Base-by-base conservation (phyloP, 495 filamentous ascomycete genomes). In the Daldinia decipiens region DNA sequence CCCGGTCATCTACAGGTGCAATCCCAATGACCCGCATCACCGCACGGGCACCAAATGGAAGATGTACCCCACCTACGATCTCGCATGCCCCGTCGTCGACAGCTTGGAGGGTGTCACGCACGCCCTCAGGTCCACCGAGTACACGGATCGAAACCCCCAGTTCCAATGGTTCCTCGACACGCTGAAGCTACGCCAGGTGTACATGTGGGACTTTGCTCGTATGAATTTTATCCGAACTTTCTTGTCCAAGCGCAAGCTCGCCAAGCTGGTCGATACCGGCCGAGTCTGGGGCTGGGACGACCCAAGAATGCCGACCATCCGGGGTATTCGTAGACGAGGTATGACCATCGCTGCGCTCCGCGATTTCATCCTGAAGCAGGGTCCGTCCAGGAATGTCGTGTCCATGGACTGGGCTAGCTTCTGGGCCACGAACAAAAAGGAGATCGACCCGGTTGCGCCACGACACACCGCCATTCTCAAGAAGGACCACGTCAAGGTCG, bases 171-270 rank as follows among this genome's bases (percentile, higher is more conserved):
- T 99, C 85, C 77, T 96, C 34, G 89, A 97, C 64, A 87, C 92
- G 0, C 86, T 98, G 52, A 89, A 92, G 69, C 87, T 99, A 21
- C 93, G 95, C 56, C 82, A 88, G 66, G 95, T 98, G 12, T 88
- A 98, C 79, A 92, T 98, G 81, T 98, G 95, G 95, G 94, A 98
- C 79, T 99, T 98, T 81, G 88, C 95, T 40, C 90, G 95, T 73
- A 93, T 98, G 87, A 98, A 97, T 86, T 98, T 98, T 76, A 88
- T 97, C 76, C 87, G 90, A 27, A 97, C 94, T 0, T 85, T 97
- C 64, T 86, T 97, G 2, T 95, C 92, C 19, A 99, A 98, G 85
- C 90, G 95, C 47, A 98, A 99, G 83, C 87, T 99, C 24, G 93
- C 94, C 31, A 96, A 95, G 84, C 86, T 98, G 40, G 95, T 99